Base-by-base conservation (phyloP, 2,329 filamentous ascomycete genomes). In the Paraphaeosphaeria minitans region DNA sequence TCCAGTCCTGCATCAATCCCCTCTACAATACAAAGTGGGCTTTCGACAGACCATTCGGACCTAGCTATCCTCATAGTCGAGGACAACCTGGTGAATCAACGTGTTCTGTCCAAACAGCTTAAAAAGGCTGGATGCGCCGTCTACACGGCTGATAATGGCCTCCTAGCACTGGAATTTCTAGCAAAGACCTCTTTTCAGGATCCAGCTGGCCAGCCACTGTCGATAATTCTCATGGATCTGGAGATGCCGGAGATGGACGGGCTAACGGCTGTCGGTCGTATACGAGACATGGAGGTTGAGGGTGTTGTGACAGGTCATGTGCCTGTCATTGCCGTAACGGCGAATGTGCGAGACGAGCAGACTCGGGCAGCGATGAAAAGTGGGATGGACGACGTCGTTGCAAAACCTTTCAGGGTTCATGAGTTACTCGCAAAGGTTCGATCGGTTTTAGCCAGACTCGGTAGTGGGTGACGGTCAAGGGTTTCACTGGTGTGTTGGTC, bases 201-300 rank as follows among this genome's bases (percentile, higher is more conserved):
- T 2, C 51, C 60, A 2, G 22, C 56, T 31, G 65, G 63, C 10
- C 47, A 59, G 1, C 70, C 69, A 1, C 64, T 77, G 9, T 67
- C 68, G 0, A 58, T 77, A 14, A 65, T 77, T 22, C 68, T 77
- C 6, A 73, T 76, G 67, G 75, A 77, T 49, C 65, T 72, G 16
- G 75, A 77, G 39, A 78, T 78, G 75, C 75, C 75, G 2, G 67
- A 75, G 35, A 78, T 78, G 75, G 70, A 77, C 53, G 75, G 75
- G 1, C 57, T 78, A 8, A 68, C 68, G 3, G 77, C 74, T 43
- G 67, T 71, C 12, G 62, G 60, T 8, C 64, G 65, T n/a, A 75
- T 78, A 24, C 65, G 75, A 2, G 66, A 71, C 12, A 71, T 76
- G 70, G 60, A 73, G 46, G 47, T 9, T 7, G 57, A 50, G 2